A percentile compares a stretch with the other conserved stretches of the same genome.
Evolutionary conservation across 169 alveolate genomes (phyloP).

Genomic region (Babesia bigemina): DNA sequence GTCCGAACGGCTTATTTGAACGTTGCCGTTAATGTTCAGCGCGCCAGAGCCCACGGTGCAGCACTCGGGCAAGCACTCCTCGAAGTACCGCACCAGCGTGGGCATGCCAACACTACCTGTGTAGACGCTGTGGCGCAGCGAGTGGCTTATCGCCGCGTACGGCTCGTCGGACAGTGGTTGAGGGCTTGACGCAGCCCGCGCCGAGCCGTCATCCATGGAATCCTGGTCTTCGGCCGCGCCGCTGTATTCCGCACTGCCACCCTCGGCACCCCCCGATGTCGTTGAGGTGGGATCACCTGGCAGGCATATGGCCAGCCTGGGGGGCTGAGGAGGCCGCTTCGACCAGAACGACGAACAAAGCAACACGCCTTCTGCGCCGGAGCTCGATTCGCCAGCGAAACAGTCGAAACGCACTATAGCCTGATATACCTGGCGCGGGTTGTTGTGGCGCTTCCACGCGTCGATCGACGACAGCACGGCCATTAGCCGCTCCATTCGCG

Average conservation of each 20-base stretch:
- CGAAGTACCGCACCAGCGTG: conserved; percentile 22
- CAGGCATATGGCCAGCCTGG: conserved; percentile 4
- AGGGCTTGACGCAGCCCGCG: not conserved
- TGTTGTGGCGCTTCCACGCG: conserved; percentile 45
- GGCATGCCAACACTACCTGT: conserved; percentile 46
- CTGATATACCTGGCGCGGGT: conserved; percentile 37
- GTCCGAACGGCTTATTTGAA: not conserved
- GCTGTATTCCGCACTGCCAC: not conserved
- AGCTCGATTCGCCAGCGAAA: not conserved
- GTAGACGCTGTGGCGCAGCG: conserved; percentile 22
- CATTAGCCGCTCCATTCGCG: conserved; percentile 10
- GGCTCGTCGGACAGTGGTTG: not conserved
- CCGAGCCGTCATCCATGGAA: not conserved
- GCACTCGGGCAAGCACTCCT: conserved; percentile 44
- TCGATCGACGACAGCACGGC: conserved; percentile 31
- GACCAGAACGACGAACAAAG: conserved; percentile 50
- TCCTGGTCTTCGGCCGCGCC: not conserved
- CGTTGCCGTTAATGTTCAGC: conserved; percentile 17
- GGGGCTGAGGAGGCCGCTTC: conserved; percentile 4
- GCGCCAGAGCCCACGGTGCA: conserved; percentile 26
- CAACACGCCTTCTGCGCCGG: not conserved
- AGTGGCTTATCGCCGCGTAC: conserved; percentile 1
- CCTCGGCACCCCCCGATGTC: not conserved
- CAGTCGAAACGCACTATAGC: conserved; percentile 24
- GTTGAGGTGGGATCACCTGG: not conserved